Evolutionary conservation across 345 rosid species (phyloP).

Genomic region (Acer negundo): DNA sequence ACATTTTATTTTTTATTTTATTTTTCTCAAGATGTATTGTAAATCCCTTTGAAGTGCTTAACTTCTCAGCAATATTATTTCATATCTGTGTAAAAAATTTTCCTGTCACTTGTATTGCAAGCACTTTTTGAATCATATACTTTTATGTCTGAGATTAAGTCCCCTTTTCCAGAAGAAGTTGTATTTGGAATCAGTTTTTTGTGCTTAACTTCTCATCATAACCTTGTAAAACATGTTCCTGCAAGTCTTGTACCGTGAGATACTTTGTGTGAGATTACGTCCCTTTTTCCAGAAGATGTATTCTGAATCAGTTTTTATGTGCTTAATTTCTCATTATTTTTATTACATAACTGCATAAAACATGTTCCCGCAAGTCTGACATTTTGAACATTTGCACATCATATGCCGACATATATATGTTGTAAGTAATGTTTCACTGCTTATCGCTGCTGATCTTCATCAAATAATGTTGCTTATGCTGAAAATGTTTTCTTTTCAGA

Average conservation of each 20-base stretch:
- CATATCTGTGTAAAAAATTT: background rate
- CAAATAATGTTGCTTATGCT: slow-evolving; percentile 9
- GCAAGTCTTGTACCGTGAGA: background rate
- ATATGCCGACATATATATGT: background rate
- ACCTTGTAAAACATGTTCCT: background rate
- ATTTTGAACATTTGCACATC: background rate
- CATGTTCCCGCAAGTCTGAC: background rate
- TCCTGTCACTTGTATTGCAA: background rate
- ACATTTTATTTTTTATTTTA: background rate
- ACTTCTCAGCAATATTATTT: background rate
- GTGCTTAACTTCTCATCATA: background rate
- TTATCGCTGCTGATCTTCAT: slow-evolving; percentile 1
- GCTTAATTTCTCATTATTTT: background rate
- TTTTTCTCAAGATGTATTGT: background rate
- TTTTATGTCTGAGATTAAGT: background rate
- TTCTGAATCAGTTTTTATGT: background rate
- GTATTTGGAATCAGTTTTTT: background rate
- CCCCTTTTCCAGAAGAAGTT: background rate
- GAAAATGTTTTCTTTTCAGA: slow-evolving; percentile 45
- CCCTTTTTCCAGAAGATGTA: background rate
- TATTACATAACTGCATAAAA: background rate
- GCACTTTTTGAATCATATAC: background rate
- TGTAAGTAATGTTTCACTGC: background rate
- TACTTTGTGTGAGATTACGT: background rate
- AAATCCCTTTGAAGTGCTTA: background rate